phyloP scores from a whole-genome alignment of 139 green algal genomes.

The Chara braunii region DNA sequence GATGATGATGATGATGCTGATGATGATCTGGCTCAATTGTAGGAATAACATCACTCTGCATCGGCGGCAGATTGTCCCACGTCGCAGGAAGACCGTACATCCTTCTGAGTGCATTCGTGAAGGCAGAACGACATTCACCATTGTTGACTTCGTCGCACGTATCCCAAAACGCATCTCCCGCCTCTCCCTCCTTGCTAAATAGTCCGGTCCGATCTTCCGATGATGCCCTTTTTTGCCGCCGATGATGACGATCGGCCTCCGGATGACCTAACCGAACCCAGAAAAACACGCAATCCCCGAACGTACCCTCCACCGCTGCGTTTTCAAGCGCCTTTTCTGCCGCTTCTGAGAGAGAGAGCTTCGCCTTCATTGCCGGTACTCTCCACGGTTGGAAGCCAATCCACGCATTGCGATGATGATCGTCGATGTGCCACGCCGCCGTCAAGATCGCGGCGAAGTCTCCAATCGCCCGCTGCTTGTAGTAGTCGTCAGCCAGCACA shows the following conservation, averaged over 20 bases:
- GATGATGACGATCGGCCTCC: no score
- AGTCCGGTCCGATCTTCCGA: no score
- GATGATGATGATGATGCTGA: background rate
- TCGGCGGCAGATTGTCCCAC: background rate
- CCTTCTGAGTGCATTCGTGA: background rate
- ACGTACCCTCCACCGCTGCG: conserved; percentile 6
- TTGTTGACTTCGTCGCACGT: conserved; percentile 19
- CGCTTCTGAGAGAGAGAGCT: conserved; percentile 7
- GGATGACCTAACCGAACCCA: background rate
- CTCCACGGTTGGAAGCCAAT: conserved; percentile 31
- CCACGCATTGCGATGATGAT: conserved; percentile 12
- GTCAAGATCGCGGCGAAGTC: conserved; percentile 23
- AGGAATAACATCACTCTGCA: background rate
- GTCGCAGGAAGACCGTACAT: background rate
- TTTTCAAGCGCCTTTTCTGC: conserved; percentile 9
- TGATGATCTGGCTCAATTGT: background rate
- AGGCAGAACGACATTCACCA: conserved; percentile 16
- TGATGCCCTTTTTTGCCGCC: no score
- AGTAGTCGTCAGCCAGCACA: conserved; percentile 5
- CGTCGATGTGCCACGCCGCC: conserved; percentile 2
- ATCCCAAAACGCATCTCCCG: conserved; percentile 18
- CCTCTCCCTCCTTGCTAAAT: no score
- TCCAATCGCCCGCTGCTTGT: conserved; percentile 14
- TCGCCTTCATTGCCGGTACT: background rate
- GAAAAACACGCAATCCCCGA: conserved; percentile 28